Base-by-base conservation (phyloP, 805 yeast species). In the Candida hispaniensis region DNA sequence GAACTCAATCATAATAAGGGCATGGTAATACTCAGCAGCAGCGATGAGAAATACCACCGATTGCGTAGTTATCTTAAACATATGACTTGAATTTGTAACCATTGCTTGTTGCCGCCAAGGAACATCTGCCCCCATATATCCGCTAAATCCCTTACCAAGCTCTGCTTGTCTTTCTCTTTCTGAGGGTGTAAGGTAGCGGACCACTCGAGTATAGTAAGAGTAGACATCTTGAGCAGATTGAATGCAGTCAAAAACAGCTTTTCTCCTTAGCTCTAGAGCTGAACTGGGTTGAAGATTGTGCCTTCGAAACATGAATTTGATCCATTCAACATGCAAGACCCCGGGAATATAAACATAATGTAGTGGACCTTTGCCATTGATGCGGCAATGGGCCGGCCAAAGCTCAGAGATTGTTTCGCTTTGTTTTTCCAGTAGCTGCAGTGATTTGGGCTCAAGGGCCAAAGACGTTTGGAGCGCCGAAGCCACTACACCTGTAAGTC, bases 261-360 rank as follows among this genome's bases (percentile, higher is more conserved):
- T n/a, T 12, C 26, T 25, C 8, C 40, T 39, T 4, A 39, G 41
- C 18, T 38, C 21, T 6, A 41, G 21, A 4, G 30, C 38, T 16
- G 44, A 43, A 7, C 24, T 18, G 13, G 44, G 44, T 1, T 43
- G 35, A 14, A 40, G 33, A 16, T 42, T 42, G 26, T 32, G 38
- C 2, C 43, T 20, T 5, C 29, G 30, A 21, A 25, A 23, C 5
- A 28, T 20, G 8, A 32, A 27, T 23, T 34, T 19, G 11, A 7
- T 17, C 32, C 25, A 23, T 26, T 32, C 28, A 18, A 13, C 18
- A 19, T 32, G 23, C 18, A 21, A 24, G 29, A 32, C 27, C 3
- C 29, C 29, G 3, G 28, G 40, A n/a, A 36, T 29, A n/a, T 32
- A 32, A 25, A 24, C 27, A 23, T 32, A 28, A 23, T 32, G 23